phyloP scores from a whole-genome alignment of 495 filamentous ascomycete genomes.

The Penicillium bialowiezense region DNA sequence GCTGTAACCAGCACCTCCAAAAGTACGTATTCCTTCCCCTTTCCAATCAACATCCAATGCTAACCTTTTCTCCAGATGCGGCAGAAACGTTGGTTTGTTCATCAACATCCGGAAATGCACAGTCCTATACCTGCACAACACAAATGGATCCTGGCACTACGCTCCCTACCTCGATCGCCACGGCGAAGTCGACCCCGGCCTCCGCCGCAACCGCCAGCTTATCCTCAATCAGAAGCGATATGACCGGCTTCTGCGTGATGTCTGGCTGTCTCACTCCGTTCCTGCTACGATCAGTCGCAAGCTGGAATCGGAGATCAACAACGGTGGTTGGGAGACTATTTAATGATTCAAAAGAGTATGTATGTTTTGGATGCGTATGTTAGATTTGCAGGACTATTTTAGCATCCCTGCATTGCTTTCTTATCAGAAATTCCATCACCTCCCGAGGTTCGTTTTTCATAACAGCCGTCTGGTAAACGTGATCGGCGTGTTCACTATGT shows the following conservation, averaged over 20 bases:
- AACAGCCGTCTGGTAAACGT: too few species aligned
- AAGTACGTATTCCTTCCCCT: constrained; percentile 50
- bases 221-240: constrained; percentile 93
- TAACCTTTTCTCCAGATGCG: constrained; percentile 59
- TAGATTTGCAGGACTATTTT: neutral
- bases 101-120: constrained; percentile 95
- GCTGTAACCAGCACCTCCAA: constrained; percentile 82
- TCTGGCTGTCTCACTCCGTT: constrained; percentile 84
- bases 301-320: constrained; percentile 92
- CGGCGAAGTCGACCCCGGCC: constrained; percentile 85
- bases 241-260: constrained; percentile 76
- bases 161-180: constrained; percentile 95
- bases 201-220: constrained; percentile 78
- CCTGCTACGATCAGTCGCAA: constrained; percentile 87
- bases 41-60: neutral
- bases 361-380: neutral
- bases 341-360: constrained; percentile 30
- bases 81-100: constrained; percentile 83
- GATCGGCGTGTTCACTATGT: too few species aligned
- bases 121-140: constrained; percentile 77
- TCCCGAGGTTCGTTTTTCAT: too few species aligned
- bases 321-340: constrained; percentile 94
- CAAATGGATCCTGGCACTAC: constrained; percentile 77
- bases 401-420: neutral
- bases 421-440: neutral